Conservation (phyloP, 768 basidiomycete species). For the Nidularia sp. region DNA sequence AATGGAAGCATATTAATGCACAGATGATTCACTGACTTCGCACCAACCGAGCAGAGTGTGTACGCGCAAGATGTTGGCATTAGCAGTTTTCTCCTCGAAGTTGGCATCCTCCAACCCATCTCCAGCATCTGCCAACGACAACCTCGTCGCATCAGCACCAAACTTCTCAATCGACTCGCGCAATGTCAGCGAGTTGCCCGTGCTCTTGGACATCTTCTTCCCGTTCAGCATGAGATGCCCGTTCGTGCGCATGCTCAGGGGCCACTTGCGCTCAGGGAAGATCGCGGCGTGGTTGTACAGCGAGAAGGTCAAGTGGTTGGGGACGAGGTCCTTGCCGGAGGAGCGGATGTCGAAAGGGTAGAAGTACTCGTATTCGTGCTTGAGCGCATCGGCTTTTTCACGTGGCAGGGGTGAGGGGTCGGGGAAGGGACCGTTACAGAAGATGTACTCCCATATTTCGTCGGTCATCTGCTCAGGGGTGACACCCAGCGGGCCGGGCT, state of each 20-base stretch:
- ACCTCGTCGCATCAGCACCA: slow-evolving; percentile 90
- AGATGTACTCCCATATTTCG: slow-evolving; percentile 95
- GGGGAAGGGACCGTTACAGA: slow-evolving; percentile 77
- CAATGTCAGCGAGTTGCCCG: slow-evolving; percentile 92
- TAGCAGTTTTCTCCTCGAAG: slow-evolving; percentile 98
- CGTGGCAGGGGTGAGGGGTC: slow-evolving; percentile 55
- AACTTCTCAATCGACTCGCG: slow-evolving; percentile 89
- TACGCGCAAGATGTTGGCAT: slow-evolving; percentile 91
- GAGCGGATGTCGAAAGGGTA: slow-evolving; percentile 98
- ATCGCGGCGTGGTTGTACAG: slow-evolving; percentile 95
- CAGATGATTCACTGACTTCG: slow-evolving; percentile 13
- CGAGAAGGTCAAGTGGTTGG: slow-evolving; percentile 92
- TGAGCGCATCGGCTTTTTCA: slow-evolving; percentile 81
- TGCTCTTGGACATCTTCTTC: slow-evolving; percentile 98
- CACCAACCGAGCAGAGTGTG: slow-evolving; percentile 92
- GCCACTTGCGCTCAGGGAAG: slow-evolving; percentile 90
- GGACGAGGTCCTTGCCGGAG: slow-evolving; percentile 95
- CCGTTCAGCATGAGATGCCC: slow-evolving; percentile 97
- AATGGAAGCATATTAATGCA: too few relatives aligned
- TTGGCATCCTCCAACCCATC: slow-evolving; percentile 98
- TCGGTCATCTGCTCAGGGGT: slow-evolving; percentile 93
- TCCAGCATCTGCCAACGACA: slow-evolving; percentile 93
- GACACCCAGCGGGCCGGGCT: slow-evolving; percentile 80
- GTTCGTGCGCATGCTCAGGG: slow-evolving; percentile 88
- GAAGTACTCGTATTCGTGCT: slow-evolving; percentile 92